phyloP scores from a whole-genome alignment of 495 filamentous ascomycete genomes.

The Penicillium pancosmium region DNA sequence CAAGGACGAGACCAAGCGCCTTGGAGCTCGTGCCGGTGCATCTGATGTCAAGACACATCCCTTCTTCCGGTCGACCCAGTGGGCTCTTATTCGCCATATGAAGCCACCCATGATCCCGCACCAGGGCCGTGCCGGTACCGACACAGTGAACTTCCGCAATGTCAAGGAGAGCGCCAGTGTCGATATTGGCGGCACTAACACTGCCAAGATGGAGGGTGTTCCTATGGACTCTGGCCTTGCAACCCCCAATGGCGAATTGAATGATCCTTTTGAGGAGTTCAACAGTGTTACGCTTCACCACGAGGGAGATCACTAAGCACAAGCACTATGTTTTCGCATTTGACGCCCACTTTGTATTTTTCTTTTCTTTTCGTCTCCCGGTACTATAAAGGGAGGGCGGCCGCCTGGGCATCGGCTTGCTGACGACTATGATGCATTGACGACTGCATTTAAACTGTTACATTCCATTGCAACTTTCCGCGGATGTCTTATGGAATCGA shows the following conservation, averaged over 20 bases:
- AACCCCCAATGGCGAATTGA: slow-evolving; percentile 79
- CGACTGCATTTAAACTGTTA: slow-evolving; percentile 33
- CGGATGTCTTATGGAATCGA: slow-evolving; percentile 32
- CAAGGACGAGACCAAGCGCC: slow-evolving; percentile 94
- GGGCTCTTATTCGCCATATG: slow-evolving; percentile 95
- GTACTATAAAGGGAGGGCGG: slow-evolving; percentile 21
- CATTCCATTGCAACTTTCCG: slow-evolving; percentile 23
- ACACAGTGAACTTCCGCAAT: slow-evolving; percentile 95
- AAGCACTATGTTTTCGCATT: background rate
- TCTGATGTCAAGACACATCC: slow-evolving; percentile 96
- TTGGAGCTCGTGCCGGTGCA: slow-evolving; percentile 92
- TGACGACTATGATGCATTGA: slow-evolving; percentile 47
- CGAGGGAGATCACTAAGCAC: slow-evolving; percentile 68
- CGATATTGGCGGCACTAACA: slow-evolving; percentile 70
- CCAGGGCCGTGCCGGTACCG: slow-evolving; percentile 79
- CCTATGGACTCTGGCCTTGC: slow-evolving; percentile 82
- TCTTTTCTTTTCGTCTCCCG: slow-evolving; percentile 18
- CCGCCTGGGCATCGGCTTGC: slow-evolving; percentile 32
- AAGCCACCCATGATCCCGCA: slow-evolving; percentile 98
- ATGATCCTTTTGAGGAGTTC: slow-evolving; percentile 98
- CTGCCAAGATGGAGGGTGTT: slow-evolving; percentile 70
- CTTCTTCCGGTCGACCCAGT: slow-evolving; percentile 94
- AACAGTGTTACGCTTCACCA: slow-evolving; percentile 98
- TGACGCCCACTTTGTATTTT: slow-evolving; percentile 15
- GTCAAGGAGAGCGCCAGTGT: slow-evolving; percentile 97